Evolutionary conservation across 2,329 filamentous ascomycete species (phyloP).

Genomic region (Didymella segeticola): DNA sequence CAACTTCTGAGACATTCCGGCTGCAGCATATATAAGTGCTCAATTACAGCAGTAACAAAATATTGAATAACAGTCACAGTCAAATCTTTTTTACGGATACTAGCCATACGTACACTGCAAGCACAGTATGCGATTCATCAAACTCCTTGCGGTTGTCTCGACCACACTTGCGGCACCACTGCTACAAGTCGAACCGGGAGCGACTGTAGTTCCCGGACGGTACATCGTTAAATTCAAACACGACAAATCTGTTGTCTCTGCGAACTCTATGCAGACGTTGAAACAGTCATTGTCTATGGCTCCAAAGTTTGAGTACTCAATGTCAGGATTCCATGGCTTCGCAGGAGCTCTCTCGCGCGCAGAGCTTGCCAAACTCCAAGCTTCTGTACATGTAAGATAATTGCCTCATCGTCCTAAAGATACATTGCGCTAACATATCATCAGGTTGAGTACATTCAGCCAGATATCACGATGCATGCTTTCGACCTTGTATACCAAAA

Average conservation of each 20-base stretch:
- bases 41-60: neutral
- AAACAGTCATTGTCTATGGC: slow-evolving; percentile 26
- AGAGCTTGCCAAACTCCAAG: slow-evolving; percentile 35
- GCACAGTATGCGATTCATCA: slow-evolving; percentile 38
- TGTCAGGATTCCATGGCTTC: slow-evolving; percentile 48
- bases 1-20: neutral
- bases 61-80: neutral
- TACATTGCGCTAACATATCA: neutral
- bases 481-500: slow-evolving; percentile 42
- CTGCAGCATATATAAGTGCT: neutral
- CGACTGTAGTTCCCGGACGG: slow-evolving; percentile 45
- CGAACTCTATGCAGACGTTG: slow-evolving; percentile 19
- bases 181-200: slow-evolving; percentile 36
- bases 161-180: slow-evolving; percentile 49
- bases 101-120: neutral
- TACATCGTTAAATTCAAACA: slow-evolving; percentile 56
- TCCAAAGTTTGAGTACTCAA: slow-evolving; percentile 42
- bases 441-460: slow-evolving; percentile 47
- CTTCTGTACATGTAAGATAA: slow-evolving; percentile 30
- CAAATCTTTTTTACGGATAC: neutral
- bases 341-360: slow-evolving; percentile 39
- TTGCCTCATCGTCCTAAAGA: neutral
- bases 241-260: slow-evolving; percentile 26
- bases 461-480: slow-evolving; percentile 39
- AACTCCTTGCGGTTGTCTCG: slow-evolving; percentile 45